Conservation (phyloP, 106 monocot genomes). For the Apostasia shenzhenica region DNA sequence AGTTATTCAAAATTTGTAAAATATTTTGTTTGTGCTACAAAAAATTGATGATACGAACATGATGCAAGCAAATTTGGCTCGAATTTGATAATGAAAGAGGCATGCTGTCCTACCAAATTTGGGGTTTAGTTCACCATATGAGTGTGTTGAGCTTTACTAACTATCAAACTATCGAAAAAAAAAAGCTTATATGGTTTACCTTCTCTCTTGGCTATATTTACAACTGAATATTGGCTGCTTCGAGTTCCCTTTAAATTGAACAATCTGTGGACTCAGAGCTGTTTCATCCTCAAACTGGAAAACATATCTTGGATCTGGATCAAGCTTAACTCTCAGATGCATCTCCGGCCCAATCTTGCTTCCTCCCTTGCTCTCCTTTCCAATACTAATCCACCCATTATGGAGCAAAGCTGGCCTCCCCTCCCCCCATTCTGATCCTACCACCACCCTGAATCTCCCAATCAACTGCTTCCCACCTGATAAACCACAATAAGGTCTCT, state of each 20-base stretch:
- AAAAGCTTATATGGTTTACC: conserved; percentile 19
- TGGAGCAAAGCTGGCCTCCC: conserved; percentile 63
- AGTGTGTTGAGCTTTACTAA: too few species aligned
- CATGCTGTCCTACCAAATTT: too few species aligned
- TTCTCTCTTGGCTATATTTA: conserved; percentile 60
- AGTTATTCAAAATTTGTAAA: too few species aligned
- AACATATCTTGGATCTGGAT: conserved; percentile 81
- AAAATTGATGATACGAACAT: too few species aligned
- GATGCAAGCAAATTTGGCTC: too few species aligned
- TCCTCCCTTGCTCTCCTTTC: conserved; percentile 27
- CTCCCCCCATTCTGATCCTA: conserved; percentile 45
- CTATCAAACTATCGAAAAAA: background rate
- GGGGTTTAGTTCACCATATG: too few species aligned
- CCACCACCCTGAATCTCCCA: conserved; percentile 53
- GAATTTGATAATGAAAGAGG: too few species aligned
- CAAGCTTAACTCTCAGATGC: conserved; percentile 73
- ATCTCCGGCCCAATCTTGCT: conserved; percentile 36
- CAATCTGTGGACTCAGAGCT: conserved; percentile 61
- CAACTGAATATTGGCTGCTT: conserved; percentile 87
- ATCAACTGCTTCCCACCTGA: conserved; percentile 41
- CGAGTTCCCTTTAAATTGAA: conserved; percentile 53
- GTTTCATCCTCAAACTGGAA: conserved; percentile 81
- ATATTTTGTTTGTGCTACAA: too few species aligned
- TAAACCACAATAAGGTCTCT: conserved; percentile 32
- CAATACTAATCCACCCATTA: conserved; percentile 71